Base-by-base conservation (phyloP, 2,329 filamentous ascomycete species). In the Xylariaceae sp. region DNA sequence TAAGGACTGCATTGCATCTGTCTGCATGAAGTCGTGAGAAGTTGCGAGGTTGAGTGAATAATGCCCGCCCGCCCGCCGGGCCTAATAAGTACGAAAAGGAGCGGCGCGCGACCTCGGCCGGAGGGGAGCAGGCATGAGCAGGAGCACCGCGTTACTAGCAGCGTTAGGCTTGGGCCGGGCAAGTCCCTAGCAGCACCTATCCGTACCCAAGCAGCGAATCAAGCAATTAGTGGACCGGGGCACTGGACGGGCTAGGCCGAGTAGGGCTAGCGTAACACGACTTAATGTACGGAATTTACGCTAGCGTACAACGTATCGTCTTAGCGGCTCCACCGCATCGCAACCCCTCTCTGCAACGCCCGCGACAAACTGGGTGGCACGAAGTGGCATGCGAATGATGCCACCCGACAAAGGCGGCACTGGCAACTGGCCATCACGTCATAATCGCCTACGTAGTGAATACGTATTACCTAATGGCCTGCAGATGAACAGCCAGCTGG, bases 391-490 rank as follows among this genome's bases (percentile, higher is more conserved):
- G 55, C 57, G 58, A 62, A 45, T 15, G 17, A 7, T 44, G 53
- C 17, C 55, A 56, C 55, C 55, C 37, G 58, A 49, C 55, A 23
- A n/a, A 4, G 13, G n/a, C 44, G 55, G 50, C 6, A 3, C 23
- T 60, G 58, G 49, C 60, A 62, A 54, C 60, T 60, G 60, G 9
- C 53, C 7, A 8, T 44, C 55, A 53, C 34, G 49, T 44, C 51
- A n/a, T 13, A 23, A 11, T 13, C 55, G 18, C 49, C 51, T 35
- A 39, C n/a, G 34, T 39, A 52, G 17, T 15, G 18, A 42, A 42
- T 45, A 45, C 42, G 52, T 45, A 39, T 18, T 47, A 45, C 2
- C 11, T 45, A 45, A 45, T 45, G 5, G 13, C 42, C 23, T 45
- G 42, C 42, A 45, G 37, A 13, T 9, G 9, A 45, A n/a, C 42